Base-by-base conservation (phyloP, 73 alveolate genomes). In the Paramecium tetraurelia region DNA sequence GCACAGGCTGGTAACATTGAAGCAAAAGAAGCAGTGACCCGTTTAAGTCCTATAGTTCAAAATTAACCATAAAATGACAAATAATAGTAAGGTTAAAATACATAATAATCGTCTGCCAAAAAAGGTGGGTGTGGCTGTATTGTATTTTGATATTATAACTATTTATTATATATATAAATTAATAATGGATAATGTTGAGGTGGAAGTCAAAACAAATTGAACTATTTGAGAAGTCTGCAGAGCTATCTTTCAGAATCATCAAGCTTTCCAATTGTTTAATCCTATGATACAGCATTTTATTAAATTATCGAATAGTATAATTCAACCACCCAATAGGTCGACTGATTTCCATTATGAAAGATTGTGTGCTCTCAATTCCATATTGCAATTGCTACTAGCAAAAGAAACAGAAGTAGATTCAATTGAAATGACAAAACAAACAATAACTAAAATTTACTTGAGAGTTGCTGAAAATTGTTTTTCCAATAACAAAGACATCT, bases 361-460 rank as follows among this genome's bases (percentile, higher is more conserved):
- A 41, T 38, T 76, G 20, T 76, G 71, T 41, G 89, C 89, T 16
- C 22, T 76, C 31, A 76, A 76, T 76, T 76, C 89, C 9, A 76
- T 76, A 10, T 48, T 80, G 29, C 4, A 31, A 80, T 35, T 41
- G 46, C 24, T 80, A 27, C 33, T 80, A 0, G 43, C 90, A 22
- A 80, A 46, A 80, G 90, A 80, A 80, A 80, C 90, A 20, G 76
- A 76, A 46, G 70, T 80, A 11, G 90, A 80, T 46, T 40, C 27
- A 40, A 41, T 44, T 1, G 90, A 80, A 8, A 80, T 80, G 77
- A 76, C 90, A 20, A 76, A 76, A 76, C 29, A 38, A 76, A 41
- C 48, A 7, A 76, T 76, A 38, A 40, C 38, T 40, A 76, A 41
- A 5, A 76, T 76, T 43, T 76, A 76, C 35, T 22, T 40, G 31